phyloP scores from a whole-genome alignment of 331 rosid genomes.

The Prunus yedoensis region DNA sequence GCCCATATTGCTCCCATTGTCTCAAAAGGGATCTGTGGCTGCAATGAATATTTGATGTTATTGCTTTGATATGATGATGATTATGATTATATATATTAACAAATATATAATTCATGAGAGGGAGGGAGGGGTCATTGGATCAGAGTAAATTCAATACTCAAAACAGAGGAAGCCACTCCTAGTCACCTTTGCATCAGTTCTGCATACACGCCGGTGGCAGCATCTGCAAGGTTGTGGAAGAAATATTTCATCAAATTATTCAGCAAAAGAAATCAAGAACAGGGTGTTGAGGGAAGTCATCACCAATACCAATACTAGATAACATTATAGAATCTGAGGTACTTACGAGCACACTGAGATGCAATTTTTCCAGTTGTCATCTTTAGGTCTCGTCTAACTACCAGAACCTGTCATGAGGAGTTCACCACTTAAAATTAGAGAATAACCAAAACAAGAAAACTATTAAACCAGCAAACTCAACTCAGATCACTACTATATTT shows the following conservation, averaged over 20 bases:
- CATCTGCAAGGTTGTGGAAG: conserved; percentile 53
- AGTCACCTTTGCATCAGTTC: conserved; percentile 71
- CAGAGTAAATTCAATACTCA: not conserved
- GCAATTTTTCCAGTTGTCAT: conserved; percentile 94
- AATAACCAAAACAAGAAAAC: conserved; percentile 9
- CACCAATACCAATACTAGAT: not conserved
- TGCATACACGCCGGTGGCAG: conserved; percentile 90
- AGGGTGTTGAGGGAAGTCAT: not conserved
- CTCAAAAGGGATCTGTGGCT: conserved; percentile 72
- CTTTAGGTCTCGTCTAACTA: conserved; percentile 88
- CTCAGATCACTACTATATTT: not conserved
- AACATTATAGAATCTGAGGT: conserved; percentile 13
- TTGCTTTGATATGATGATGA: not conserved
- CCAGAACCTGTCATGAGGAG: conserved; percentile 59
- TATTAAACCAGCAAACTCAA: not conserved
- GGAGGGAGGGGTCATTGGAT: not conserved
- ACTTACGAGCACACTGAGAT: conserved; percentile 98
- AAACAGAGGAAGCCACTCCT: not conserved
- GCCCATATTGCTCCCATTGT: conserved; percentile 88
- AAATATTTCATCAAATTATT: conserved; percentile 9
- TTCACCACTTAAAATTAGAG: conserved; percentile 28
- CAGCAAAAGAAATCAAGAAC: conserved; percentile 7
- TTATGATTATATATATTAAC: too few species aligned
- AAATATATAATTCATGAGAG: too few species aligned
- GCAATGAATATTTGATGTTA: conserved; percentile 25